These are phyloP conservation scores for Periglandula ipomoeae DNA, from an alignment of 2,329 filamentous ascomycete species.

Conservation along the genomic window DNA sequence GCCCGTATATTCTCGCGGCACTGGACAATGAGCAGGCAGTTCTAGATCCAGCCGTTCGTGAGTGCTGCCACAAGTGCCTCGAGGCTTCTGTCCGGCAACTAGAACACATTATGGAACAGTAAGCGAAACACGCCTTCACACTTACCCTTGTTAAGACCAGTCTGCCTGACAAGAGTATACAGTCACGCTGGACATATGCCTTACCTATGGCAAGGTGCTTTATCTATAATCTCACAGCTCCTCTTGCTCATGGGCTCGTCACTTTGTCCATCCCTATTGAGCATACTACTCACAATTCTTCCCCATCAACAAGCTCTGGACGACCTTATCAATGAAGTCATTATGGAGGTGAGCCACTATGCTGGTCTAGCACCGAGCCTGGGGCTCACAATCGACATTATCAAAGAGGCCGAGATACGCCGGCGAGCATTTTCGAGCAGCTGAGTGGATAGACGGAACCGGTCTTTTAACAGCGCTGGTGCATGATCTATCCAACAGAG, in stretches of 20 bases:
- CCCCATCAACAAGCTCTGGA: constrained; percentile 55
- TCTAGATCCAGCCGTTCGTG: constrained; percentile 61
- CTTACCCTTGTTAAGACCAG: no score
- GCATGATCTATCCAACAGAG: no score
- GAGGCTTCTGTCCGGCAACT: constrained; percentile 73
- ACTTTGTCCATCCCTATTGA: constrained; percentile 64
- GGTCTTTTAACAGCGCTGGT: no score
- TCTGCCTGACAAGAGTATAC: constrained; percentile 4
- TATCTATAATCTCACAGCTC: constrained; percentile 76
- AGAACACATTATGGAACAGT: constrained; percentile 70
- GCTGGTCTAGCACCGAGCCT: constrained; percentile 68
- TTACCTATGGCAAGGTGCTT: constrained; percentile 76
- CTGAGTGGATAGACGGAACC: constrained; percentile 15
- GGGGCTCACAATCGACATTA: constrained; percentile 66
- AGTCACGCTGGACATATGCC: constrained; percentile 76
- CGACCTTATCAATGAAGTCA: constrained; percentile 67
- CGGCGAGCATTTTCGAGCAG: constrained; percentile 53
- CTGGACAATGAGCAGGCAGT: constrained; percentile 67
- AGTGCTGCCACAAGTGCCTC: constrained; percentile 72
- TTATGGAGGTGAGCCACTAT: constrained; percentile 66
- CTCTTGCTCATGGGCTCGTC: constrained; percentile 77
- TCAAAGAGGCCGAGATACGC: constrained; percentile 68
- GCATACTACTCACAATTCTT: constrained; percentile 50
- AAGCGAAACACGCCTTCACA: constrained; percentile 28
- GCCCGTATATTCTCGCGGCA: constrained; percentile 73